Evolutionary conservation across 2,329 filamentous ascomycete genomes (phyloP).

Genomic region (Aureobasidium sp.): DNA sequence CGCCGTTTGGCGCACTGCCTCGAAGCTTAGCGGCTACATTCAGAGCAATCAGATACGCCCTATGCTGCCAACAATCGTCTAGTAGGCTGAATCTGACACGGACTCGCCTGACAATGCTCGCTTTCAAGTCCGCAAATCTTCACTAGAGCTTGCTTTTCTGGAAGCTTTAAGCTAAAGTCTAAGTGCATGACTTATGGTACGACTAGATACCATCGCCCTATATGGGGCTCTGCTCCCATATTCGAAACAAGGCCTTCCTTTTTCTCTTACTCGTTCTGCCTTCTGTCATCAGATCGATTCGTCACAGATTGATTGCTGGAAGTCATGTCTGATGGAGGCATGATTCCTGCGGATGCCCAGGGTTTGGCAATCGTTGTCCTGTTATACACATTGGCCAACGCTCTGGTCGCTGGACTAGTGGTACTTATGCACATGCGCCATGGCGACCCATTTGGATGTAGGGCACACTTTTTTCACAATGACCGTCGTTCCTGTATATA

Average conservation of each 20-base stretch:
- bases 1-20: background rate
- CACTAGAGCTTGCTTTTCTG: background rate
- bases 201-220: background rate
- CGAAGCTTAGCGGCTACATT: background rate
- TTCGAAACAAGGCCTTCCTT: background rate
- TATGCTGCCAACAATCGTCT: background rate
- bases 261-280: background rate
- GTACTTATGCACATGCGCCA: background rate
- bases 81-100: background rate
- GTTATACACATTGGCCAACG: conserved; percentile 2
- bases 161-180: background rate
- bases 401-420: background rate
- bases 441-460: conserved; percentile 10
- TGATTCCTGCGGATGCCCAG: conserved; percentile 3
- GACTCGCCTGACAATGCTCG: background rate
- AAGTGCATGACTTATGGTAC: background rate
- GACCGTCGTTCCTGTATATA: background rate
- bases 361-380: conserved; percentile 2
- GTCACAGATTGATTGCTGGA: background rate
- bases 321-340: conserved; percentile 9
- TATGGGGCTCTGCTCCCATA: conserved; percentile 1
- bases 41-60: background rate
- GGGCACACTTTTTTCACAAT: background rate
- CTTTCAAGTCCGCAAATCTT: background rate
- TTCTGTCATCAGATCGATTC: background rate